Base-by-base conservation (phyloP, 2,329 filamentous ascomycete genomes). In the Diaporthe helianthi region DNA sequence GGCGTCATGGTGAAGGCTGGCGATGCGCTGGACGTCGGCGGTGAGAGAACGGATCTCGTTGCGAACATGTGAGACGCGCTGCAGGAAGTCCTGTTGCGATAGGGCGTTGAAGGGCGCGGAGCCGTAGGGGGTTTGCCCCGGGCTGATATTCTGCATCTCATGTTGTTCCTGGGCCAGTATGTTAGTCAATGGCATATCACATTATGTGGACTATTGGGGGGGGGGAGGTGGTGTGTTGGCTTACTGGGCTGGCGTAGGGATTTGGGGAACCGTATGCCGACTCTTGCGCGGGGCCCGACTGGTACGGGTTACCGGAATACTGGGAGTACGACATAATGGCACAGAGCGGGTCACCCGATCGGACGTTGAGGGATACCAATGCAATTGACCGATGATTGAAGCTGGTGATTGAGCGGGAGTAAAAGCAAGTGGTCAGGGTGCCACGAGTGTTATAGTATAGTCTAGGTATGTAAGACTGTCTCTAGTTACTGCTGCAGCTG, bases 1-100 rank as follows among this genome's bases (percentile, higher is more conserved):
- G 29, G 90, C 86, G 76, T 90, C 90, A 83, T 93, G 90, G 80
- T 94, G 92, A 67, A 92, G 83, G 68, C 85, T 85, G 53, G 86
- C 87, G 73, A 94, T 92, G 75, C 88, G 82, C 74, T 89, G 84
- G 75, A 94, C 88, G 76, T 90, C 88, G 53, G 81, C 83, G n/a
- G 87, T 88, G 68, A 94, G 85, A 55, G 85, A 84, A 71, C 86
- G 84, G 78, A 94, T 92, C 74, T 92, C 86, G 74, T 85, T 83
- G 79, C 91, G 91, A 71, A 90, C 85, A 74, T 85, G 86, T 74
- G 89, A 84, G 73, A 93, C 88, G 79, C 90, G 90, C 74, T 83
- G 79, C 72, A 93, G 85, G 81, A 92, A 93, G 73, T 92, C 90
- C 72, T 86, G 83, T 77, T 90, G 89, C 66, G 85, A 85, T 75